Conservation (phyloP, 345 rosid genomes). For the Mercurialis annua region DNA sequence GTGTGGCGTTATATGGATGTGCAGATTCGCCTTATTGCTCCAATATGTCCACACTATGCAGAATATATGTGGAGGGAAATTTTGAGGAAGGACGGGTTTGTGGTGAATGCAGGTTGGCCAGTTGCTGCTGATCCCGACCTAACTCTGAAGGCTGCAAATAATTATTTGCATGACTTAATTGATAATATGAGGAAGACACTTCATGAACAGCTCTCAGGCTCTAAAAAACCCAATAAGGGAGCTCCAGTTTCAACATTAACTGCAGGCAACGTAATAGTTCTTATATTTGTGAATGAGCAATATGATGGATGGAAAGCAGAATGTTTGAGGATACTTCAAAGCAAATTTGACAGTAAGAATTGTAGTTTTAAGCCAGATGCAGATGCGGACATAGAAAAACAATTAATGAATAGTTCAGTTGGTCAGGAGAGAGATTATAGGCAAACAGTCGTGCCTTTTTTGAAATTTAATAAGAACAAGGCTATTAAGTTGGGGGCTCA, state of each 20-base stretch:
- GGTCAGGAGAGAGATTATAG: conserved; percentile 59
- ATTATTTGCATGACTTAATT: conserved; percentile 83
- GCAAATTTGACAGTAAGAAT: conserved; percentile 46
- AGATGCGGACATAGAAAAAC: conserved; percentile 52
- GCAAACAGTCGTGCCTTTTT: conserved; percentile 76
- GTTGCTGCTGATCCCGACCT: conserved; percentile 59
- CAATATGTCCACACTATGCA: conserved; percentile 89
- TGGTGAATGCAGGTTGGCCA: conserved; percentile 89
- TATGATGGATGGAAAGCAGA: conserved; percentile 88
- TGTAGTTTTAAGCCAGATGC: conserved; percentile 53
- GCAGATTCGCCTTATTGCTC: conserved; percentile 81
- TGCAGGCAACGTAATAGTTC: conserved; percentile 49
- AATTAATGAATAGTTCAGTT: conserved; percentile 39
- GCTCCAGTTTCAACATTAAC: conserved; percentile 45
- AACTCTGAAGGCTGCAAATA: conserved; percentile 75
- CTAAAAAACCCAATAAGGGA: conserved; percentile 70
- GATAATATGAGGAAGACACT: conserved; percentile 72
- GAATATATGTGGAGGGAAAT: conserved; percentile 89
- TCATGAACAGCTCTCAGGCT: conserved; percentile 59
- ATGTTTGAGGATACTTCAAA: conserved; percentile 65
- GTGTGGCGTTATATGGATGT: conserved; percentile 78
- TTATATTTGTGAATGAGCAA: conserved; percentile 74
- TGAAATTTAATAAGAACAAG: conserved; percentile 85
- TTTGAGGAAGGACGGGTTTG: conserved; percentile 79
- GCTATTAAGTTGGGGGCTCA: conserved; percentile 59